Conservation (phyloP, 2,329 filamentous ascomycete species). For the Venturia asperata region DNA sequence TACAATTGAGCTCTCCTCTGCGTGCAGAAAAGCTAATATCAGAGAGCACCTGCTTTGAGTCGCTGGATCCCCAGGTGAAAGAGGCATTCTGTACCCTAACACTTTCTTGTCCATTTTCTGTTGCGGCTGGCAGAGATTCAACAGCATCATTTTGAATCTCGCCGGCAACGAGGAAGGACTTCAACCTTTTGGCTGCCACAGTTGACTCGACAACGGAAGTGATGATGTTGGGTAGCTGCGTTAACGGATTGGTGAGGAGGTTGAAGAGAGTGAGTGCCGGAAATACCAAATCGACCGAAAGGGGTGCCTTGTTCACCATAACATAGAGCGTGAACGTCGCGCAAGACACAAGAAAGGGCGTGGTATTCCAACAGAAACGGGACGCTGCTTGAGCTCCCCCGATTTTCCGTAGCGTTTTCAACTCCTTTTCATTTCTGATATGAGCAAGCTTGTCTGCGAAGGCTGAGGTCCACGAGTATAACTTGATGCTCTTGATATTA, state of each 20-base stretch:
- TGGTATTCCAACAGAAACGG: constrained; percentile 18
- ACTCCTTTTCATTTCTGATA: constrained; percentile 17
- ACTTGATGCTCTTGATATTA: constrained; percentile 19
- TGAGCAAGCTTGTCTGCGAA: constrained; percentile 17
- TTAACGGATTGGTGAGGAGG: constrained; percentile 16
- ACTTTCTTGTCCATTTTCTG: constrained; percentile 5
- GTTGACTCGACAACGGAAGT: constrained; percentile 18
- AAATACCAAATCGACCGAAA: constrained; percentile 18
- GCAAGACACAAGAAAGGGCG: constrained; percentile 17
- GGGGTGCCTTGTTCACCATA: constrained; percentile 11
- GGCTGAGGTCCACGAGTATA: constrained; percentile 18
- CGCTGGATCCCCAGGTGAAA: constrained; percentile 13
- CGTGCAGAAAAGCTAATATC: constrained; percentile 10
- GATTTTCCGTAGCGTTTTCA: constrained; percentile 16
- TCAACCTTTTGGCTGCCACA: constrained; percentile 12
- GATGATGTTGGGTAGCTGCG: constrained; percentile 15
- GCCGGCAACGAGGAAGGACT: constrained; percentile 6
- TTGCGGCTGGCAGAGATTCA: background rate
- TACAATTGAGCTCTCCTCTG: constrained; percentile 18
- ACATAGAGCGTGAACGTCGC: constrained; percentile 17
- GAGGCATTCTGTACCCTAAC: constrained; percentile 4
- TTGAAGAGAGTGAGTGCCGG: constrained; percentile 19
- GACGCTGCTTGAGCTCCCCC: constrained; percentile 18
- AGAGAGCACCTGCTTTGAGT: constrained; percentile 4
- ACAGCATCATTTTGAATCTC: constrained; percentile 16